These are phyloP conservation scores for Ophiocytium majus DNA, from an alignment of 352 stramenopile genomes.

Conservation along the genomic window DNA sequence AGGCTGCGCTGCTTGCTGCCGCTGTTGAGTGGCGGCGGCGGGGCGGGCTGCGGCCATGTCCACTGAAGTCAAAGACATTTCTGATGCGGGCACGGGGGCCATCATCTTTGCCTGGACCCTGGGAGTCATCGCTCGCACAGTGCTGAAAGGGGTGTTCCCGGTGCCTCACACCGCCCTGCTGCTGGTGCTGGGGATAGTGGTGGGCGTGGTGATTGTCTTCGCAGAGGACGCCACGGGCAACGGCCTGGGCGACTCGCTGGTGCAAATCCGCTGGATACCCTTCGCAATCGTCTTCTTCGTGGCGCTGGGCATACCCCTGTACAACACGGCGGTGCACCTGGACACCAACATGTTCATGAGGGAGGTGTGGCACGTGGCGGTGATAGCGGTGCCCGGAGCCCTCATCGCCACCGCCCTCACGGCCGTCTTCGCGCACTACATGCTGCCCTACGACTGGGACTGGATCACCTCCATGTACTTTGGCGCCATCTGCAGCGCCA, in stretches of 20 bases:
- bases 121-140: conserved; percentile 28
- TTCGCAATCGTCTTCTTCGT: conserved; percentile 48
- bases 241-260: conserved; percentile 32
- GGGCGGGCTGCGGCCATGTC: not conserved
- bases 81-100: conserved; percentile 32
- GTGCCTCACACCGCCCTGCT: conserved; percentile 46
- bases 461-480: conserved; percentile 61
- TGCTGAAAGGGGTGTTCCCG: conserved; percentile 26
- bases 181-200: conserved; percentile 36
- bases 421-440: conserved; percentile 45
- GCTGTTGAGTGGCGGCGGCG: not conserved
- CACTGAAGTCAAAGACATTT: not conserved
- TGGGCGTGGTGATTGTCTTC: conserved; percentile 33
- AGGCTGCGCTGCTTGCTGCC: not conserved
- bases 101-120: conserved; percentile 44
- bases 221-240: not conserved
- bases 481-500: conserved; percentile 63
- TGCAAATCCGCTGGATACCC: conserved; percentile 30
- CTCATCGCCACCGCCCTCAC: conserved; percentile 35
- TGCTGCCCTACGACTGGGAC: conserved; percentile 59
- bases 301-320: conserved; percentile 42
- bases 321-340: conserved; percentile 44
- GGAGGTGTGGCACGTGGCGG: conserved; percentile 45
- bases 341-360: conserved; percentile 52
- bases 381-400: conserved; percentile 30